Conservation (phyloP, 2,329 filamentous ascomycete species). For the Curvularia lunata region DNA sequence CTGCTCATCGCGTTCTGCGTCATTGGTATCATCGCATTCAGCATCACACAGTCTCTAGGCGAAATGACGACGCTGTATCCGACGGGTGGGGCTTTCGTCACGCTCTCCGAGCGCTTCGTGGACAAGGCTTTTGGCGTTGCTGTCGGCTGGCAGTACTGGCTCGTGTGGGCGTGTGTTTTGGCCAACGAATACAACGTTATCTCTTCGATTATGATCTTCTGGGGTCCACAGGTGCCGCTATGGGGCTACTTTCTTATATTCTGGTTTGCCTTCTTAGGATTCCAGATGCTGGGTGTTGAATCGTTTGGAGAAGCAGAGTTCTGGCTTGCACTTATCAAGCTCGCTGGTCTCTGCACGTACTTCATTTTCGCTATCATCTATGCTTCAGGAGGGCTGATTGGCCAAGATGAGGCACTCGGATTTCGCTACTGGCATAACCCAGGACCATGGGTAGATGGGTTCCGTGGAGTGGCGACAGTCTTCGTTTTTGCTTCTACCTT, state of each 20-base stretch:
- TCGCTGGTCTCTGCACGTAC: conserved; percentile 47
- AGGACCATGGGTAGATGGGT: conserved; percentile 50
- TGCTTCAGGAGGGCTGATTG: conserved; percentile 38
- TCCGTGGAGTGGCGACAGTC: conserved; percentile 51
- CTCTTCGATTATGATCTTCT: conserved; percentile 69
- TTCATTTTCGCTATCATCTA: conserved; percentile 53
- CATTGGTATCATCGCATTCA: conserved; percentile 71
- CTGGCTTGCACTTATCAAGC: conserved; percentile 52
- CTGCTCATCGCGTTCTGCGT: conserved; percentile 77
- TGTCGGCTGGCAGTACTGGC: conserved; percentile 45
- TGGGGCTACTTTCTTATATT: conserved; percentile 54
- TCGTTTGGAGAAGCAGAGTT: conserved; percentile 54
- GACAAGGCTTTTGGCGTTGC: conserved; percentile 34
- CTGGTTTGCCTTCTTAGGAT: conserved; percentile 48
- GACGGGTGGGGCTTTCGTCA: conserved; percentile 73
- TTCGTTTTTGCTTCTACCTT: conserved; percentile 55
- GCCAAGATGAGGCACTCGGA: conserved; percentile 42
- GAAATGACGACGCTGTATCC: conserved; percentile 77
- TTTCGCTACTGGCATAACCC: conserved; percentile 51
- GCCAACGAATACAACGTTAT: conserved; percentile 76
- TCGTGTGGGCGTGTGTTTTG: conserved; percentile 70
- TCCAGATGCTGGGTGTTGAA: conserved; percentile 51
- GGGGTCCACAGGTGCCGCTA: conserved; percentile 60
- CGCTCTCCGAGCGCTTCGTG: conserved; percentile 69
- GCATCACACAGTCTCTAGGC: conserved; percentile 75